phyloP scores from a whole-genome alignment of 257 asterid genomes.

The Jaltomata sinuosa region DNA sequence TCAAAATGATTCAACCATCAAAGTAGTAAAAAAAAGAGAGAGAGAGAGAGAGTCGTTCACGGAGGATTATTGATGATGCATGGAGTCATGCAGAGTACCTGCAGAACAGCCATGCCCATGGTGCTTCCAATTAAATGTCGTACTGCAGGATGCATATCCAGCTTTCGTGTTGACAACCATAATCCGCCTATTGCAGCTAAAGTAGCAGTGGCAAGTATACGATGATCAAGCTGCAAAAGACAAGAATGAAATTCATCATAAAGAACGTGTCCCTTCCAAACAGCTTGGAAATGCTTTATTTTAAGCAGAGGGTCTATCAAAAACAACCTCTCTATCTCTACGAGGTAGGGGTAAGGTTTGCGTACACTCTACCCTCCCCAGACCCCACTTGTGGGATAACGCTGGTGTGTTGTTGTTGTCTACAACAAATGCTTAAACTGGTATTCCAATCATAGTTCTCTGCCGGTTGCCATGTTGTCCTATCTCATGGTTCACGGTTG shows the following conservation, averaged over 20 bases:
- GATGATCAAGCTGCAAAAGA: conserved; percentile 67
- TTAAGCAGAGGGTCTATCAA: accelerated
- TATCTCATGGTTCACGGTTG: not conserved
- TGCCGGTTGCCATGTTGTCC: not conserved
- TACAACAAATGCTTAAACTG: not conserved
- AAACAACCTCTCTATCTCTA: not conserved
- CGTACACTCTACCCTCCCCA: not conserved
- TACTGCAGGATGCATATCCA: conserved; percentile 78
- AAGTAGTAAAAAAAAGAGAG: not conserved
- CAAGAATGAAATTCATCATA: not conserved
- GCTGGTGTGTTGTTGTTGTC: not conserved
- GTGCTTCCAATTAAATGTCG: conserved; percentile 57
- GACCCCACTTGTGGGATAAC: not conserved
- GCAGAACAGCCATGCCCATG: conserved; percentile 84
- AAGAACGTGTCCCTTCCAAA: not conserved
- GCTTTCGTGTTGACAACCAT: conserved; percentile 67
- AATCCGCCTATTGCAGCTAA: conserved; percentile 58
- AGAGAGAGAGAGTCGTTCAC: not conserved
- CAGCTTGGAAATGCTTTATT: not conserved
- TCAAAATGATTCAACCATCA: not conserved
- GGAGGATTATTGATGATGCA: not conserved
- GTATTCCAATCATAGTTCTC: not conserved
- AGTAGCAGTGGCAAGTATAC: conserved; percentile 88
- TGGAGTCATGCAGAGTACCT: conserved; percentile 57
- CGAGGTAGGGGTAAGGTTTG: not conserved